Evolutionary conservation across 2,329 filamentous ascomycete species (phyloP), one percentile per base, ranked within the genome.

Genomic region (Emmonsia crescens): DNA sequence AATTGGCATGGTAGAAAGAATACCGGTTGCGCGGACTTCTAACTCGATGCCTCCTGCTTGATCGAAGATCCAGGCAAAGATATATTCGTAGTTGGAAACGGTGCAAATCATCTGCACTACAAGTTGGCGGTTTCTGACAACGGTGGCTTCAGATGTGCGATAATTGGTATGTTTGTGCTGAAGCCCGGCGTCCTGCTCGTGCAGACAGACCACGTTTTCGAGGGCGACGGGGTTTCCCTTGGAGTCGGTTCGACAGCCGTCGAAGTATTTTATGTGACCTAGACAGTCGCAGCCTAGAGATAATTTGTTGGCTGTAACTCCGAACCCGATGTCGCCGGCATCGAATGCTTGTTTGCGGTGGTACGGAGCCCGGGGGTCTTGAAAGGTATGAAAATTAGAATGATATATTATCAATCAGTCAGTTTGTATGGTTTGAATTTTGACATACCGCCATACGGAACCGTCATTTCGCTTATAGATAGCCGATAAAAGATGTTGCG

Each of bases 111-210:
- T 83, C 69, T 89, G 86, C 5, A 89, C 70, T 0, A 89, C 85
- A 3, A 89, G 74, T 69, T 89, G 85, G 31, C 86, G 79, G 64
- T 82, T 84, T 24, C 86, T 81, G 21, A 82, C 81, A 4, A 88
- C 79, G 0, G 83, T 85, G 1, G 86, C 85, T 10, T 84, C 78
- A 0, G 82, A 82, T 5, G 85, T 87, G 10, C 86, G 78, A 74
- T 88, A 87, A 72, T 89, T 89, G 57, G 85, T 88, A 73, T 89
- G 86, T 69, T 89, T 89, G 80, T 85, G 87, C 48, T 83, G 83
- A 61, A 88, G 84, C 3, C 86, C 86, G 29, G 79, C 83, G 66
- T 89, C 86, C 72, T 88, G 85, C 69, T 89, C 86, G 69, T 89
- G 86, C 57, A 89, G 79, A 68, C 86, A 89, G 44, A 89, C 77